Conservation (phyloP, 1,284 basidiomycete genomes). For the Microbotryum silenes-acaulis region DNA sequence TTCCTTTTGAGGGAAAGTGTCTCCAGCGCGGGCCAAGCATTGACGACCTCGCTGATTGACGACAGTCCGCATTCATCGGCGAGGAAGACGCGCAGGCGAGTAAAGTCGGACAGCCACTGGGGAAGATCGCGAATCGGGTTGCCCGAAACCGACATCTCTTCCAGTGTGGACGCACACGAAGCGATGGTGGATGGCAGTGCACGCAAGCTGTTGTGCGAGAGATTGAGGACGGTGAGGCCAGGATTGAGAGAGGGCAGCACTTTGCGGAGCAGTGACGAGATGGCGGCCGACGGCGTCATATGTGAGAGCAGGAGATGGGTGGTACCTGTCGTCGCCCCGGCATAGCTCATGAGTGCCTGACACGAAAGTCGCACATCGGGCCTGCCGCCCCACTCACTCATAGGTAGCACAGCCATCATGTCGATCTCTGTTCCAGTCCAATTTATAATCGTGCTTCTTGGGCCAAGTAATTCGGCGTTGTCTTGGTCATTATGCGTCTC, state of each 20-base stretch:
- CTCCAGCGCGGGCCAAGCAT: conserved; percentile 53
- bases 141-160: conserved; percentile 87
- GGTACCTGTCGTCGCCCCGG: conserved; percentile 52
- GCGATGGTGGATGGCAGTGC: conserved; percentile 71
- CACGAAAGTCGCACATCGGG: too few species aligned
- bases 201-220: conserved; percentile 75
- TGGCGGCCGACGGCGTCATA: conserved; percentile 62
- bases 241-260: conserved; percentile 61
- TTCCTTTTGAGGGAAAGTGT: conserved; percentile 55
- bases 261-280: conserved; percentile 62
- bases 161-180: conserved; percentile 61
- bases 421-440: conserved; percentile 7
- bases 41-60: conserved; percentile 46
- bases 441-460: conserved; percentile 2
- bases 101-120: conserved; percentile 66
- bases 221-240: conserved; percentile 78
- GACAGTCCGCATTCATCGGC: conserved; percentile 70
- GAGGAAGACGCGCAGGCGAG: conserved; percentile 73
- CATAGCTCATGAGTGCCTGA: background rate
- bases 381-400: conserved; percentile 1
- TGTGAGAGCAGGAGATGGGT: conserved; percentile 79
- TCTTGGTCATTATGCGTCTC: too few species aligned
- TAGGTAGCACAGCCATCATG: conserved; percentile 4
- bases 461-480: too few species aligned
- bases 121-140: conserved; percentile 72